Conservation (phyloP, 257 asterid genomes). For the Lycium ferocissimum region DNA sequence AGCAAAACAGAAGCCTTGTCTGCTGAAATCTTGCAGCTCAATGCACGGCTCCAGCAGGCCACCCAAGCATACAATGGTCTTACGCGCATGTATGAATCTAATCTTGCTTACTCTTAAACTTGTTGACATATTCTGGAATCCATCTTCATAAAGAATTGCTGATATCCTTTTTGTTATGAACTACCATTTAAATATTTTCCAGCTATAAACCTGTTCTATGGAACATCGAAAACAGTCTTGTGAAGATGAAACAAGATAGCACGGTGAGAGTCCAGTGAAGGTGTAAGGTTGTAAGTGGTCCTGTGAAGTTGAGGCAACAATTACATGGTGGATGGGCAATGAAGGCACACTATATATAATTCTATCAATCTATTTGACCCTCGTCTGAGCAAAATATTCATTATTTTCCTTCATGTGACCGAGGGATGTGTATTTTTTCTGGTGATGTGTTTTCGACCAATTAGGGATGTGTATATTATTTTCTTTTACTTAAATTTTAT, state of each 20-base stretch:
- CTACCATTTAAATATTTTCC: conserved; percentile 34
- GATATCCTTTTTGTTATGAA: conserved; percentile 23
- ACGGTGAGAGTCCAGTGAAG: conserved; percentile 52
- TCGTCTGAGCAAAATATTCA: not conserved
- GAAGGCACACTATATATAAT: not conserved
- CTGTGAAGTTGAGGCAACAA: not conserved
- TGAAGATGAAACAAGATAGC: conserved; percentile 82
- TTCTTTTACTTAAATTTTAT: too few relatives aligned
- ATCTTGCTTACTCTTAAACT: not conserved
- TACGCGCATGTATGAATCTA: conserved; percentile 71
- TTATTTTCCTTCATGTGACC: not conserved
- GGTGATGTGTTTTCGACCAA: not conserved
- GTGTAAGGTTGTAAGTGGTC: not conserved
- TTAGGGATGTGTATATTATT: not conserved
- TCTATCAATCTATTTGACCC: not conserved
- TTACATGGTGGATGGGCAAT: not conserved
- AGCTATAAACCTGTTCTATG: conserved; percentile 84
- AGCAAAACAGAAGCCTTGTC: conserved; percentile 84
- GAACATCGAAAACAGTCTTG: conserved; percentile 74
- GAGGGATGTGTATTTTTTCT: not conserved
- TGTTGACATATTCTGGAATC: conserved; percentile 11
- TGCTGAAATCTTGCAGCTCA: conserved; percentile 79
- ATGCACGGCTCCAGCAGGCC: conserved; percentile 84
- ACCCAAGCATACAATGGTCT: conserved; percentile 74
- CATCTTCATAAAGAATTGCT: not conserved